Evolutionary conservation across 1,284 basidiomycete genomes (phyloP), one percentile per base, ranked within the genome.

Genomic region (Mycosarcoma mackinlayi): DNA sequence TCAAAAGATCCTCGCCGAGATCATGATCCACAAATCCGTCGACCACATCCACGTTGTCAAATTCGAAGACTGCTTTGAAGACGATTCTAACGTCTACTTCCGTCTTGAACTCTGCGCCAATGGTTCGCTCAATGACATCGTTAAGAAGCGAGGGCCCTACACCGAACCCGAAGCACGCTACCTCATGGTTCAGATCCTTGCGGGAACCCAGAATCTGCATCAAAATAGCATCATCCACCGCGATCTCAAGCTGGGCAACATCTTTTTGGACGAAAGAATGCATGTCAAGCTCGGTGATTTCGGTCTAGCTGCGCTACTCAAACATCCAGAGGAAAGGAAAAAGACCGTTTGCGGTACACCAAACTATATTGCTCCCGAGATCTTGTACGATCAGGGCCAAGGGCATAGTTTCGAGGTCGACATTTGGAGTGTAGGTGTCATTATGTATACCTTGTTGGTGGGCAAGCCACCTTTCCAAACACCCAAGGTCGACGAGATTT

Each of bases 361-460:
- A 1, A 98, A 98, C 83, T 98, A 98, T 83, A 98, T 98, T 73
- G 96, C 96, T 0, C 96, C 95, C 0, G 95, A 98, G 83, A 94
- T 98, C 30, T 85, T 98, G 62, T 98, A 97, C 83, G 94, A 97
- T 83, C 92, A 91, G 39, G 92, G 90, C 24, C 94, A 94, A 74
- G 94, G 95, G 0, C 95, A 98, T 84, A 94, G 92, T 81, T 98
- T 97, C 79, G 95, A 98, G 84, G 95, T 98, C 31, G 95, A 98
- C 81, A 91, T 94, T 9, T 98, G 95, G 96, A 93, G 92, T 6
- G 91, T 96, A 49, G 96, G 95, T 11, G 95, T 98, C 49, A 98
- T 98, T 66, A 51, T 75, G 33, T 98, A 98, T 82, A 98, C 96
- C 0, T 88, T 98, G 47, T 86, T 97, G 28, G 88, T 98, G 25